Evolutionary conservation across 345 rosid genomes (phyloP), one percentile per base, ranked within the genome.

Genomic region (Populus ilicifolia): DNA sequence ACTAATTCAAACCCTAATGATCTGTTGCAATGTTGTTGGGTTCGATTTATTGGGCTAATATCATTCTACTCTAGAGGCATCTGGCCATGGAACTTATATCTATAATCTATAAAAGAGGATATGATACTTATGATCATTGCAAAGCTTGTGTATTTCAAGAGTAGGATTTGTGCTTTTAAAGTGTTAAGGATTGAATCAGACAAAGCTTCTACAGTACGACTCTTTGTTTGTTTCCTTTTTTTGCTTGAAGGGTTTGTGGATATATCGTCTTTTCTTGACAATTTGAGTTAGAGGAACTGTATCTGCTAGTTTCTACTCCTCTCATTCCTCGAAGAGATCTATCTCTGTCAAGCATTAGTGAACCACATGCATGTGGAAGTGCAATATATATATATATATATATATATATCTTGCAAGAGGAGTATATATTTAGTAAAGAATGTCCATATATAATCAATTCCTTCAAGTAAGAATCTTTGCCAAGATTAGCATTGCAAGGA

Each of bases 381-480:
- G 29, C 23, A 4, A n/a, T 23, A n/a, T 20, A 7, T 23, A 9
- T 20, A 7, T n/a, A 27, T 27, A 27, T 16, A 17, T 44, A 13
- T 3, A 5, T 38, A 38, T 38, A 46, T 13, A 41, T 46, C 5
- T 46, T 46, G 50, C 50, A 46, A 4, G 50, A 46, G 18, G 17
- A 46, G 18, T 13, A 12, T 3, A 46, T 1, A 46, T 14, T 52
- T 52, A 7, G 8, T 18, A 52, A 17, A 17, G 38, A 66, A 30
- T 66, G 8, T 2, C 18, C 18, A 17, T 33, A 33, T 33, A 33
- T 67, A 67, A 74, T 75, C 50, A 68, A 50, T 68, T 77, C 72
- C 64, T 68, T 30, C 27, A 65, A 36, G 8, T 38, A 76, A 52
- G 71, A 62, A 36, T 23, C 52, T 29, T 76, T 80, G 48, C 79